Evolutionary conservation across 257 asterid species (phyloP), one percentile per base, ranked within the genome.

Genomic region (Nicotiana otophora): DNA sequence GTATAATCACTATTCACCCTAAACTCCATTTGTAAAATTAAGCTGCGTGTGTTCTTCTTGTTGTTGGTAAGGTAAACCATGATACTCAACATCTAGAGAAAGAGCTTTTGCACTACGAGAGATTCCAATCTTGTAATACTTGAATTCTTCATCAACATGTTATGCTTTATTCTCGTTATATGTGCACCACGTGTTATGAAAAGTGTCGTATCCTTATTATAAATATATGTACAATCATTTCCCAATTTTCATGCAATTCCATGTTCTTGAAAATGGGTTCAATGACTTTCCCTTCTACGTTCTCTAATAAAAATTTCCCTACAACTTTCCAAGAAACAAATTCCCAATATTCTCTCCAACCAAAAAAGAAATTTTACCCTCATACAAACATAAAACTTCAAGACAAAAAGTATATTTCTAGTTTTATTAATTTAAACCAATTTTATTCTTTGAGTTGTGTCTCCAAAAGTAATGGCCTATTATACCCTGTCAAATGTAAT

Each of bases 401-500:
- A 20, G 15, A 54, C 76, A 19, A 66, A 83, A 60, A 39, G 7
- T 75, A n/a, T 55, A 5, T 74, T 34, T 57, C 86, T 31, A 80
- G 70, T 39, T 28, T 53, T 33, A 65, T 64, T 62, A 61, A 46
- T 36, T 82, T 68, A 72, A 61, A 53, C 4, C 39, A 54, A 36
- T 34, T 66, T 72, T 86, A 64, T 16, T 26, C 15, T 11, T 66
- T 65, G 68, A 78, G 72, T 75, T 58, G 70, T 39, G 72, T 84
- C 74, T 36, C 80, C 48, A 74, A 4, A 65, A 85, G 83, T 53
- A 77, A 51, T 15, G 58, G 84, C 78, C 8, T 51, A 46, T 2
- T 23, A 30, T 72, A 14, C 14, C 81, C 12, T 62, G 90, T 83
- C 81, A 82, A 83, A 20, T 84, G 88, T 78, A 84, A 63, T 7